phyloP scores from a whole-genome alignment of 2,329 filamentous ascomycete genomes.

The Parastagonospora avenae region DNA sequence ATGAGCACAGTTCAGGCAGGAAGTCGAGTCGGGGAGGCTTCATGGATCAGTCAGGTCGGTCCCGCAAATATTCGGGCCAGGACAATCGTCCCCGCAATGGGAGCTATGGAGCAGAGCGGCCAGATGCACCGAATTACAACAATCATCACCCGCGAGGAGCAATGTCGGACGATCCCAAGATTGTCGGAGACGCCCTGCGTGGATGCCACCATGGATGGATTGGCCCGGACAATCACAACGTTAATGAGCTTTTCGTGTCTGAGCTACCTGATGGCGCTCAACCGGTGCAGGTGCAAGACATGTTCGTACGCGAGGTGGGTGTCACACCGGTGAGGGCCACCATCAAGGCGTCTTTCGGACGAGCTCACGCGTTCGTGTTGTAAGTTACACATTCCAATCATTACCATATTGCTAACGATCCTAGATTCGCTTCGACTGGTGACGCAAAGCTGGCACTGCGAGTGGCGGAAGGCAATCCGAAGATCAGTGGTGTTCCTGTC shows the following conservation, averaged over 20 bases:
- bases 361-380: conserved; percentile 25
- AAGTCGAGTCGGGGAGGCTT: conserved; percentile 18
- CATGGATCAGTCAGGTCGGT: conserved; percentile 14
- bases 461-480: conserved; percentile 8
- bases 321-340: conserved; percentile 11
- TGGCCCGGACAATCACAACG: conserved; percentile 32
- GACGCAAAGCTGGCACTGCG: conserved; percentile 20
- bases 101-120: conserved; percentile 12
- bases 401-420: conserved; percentile 8
- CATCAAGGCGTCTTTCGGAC: conserved; percentile 2
- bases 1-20: conserved; percentile 12
- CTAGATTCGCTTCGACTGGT: conserved; percentile 17
- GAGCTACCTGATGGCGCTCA: conserved; percentile 24
- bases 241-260: conserved; percentile 33
- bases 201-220: conserved; percentile 39
- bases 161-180: conserved; percentile 17
- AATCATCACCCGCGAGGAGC: not conserved
- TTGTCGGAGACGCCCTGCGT: conserved; percentile 21
- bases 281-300: conserved; percentile 13
- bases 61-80: conserved; percentile 28
- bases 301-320: conserved; percentile 22
- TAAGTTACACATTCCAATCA: conserved; percentile 7
- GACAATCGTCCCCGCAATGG: conserved; percentile 13
- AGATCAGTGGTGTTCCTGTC: conserved; percentile 13
- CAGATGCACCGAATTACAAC: conserved; percentile 4